Conservation (phyloP, 305 asterid species). For the Plantago rigida region DNA sequence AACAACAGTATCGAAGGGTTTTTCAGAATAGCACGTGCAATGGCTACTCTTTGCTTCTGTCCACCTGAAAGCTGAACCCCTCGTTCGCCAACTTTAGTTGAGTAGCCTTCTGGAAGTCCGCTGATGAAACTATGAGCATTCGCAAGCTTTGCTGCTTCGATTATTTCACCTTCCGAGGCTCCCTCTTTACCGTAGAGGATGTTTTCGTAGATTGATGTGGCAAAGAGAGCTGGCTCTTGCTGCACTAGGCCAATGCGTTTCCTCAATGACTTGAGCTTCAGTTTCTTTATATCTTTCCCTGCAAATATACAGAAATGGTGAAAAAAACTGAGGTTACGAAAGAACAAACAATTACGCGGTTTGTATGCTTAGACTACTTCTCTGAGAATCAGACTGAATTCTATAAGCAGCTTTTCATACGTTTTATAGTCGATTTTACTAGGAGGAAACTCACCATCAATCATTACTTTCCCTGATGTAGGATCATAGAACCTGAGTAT, state of each 20-base stretch:
- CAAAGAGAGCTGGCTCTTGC: slow-evolving; percentile 95
- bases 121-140: slow-evolving; percentile 79
- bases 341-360: not conserved
- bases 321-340: not conserved
- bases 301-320: slow-evolving; percentile 20
- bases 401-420: too few species aligned
- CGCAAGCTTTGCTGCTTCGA: slow-evolving; percentile 84
- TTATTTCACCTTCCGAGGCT: slow-evolving; percentile 70
- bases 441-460: slow-evolving; percentile 53
- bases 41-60: slow-evolving; percentile 68
- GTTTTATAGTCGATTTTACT: too few species aligned
- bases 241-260: slow-evolving; percentile 83
- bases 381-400: not conserved
- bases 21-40: slow-evolving; percentile 58
- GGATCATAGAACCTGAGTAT: slow-evolving; percentile 89
- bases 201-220: slow-evolving; percentile 81
- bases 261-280: slow-evolving; percentile 69
- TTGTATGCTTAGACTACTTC: not conserved
- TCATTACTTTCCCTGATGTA: slow-evolving; percentile 59
- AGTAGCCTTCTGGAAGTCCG: slow-evolving; percentile 76
- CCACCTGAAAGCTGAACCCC: slow-evolving; percentile 73
- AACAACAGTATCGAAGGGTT: slow-evolving; percentile 54
- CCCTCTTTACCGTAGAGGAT: slow-evolving; percentile 88
- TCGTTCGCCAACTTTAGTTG: slow-evolving; percentile 59
- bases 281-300: slow-evolving; percentile 83